Evolutionary conservation across 257 asterid species (phyloP).

Genomic region (Nicotiana noctiflora): DNA sequence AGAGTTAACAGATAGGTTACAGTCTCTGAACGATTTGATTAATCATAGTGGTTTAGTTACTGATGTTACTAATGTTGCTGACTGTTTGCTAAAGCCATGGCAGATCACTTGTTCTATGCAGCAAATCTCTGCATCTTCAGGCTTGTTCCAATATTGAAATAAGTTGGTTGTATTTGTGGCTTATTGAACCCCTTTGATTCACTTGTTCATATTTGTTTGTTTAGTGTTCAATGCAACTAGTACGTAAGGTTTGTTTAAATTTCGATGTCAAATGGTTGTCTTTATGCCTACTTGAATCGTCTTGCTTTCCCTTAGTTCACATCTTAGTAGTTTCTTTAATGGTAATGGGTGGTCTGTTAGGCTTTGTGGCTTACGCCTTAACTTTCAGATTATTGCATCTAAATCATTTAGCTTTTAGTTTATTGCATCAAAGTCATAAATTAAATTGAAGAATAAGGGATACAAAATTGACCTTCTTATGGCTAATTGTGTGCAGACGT

Average conservation of each 20-base stretch:
- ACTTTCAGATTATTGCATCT: no score
- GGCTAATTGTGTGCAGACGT: no score
- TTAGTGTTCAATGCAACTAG: not conserved
- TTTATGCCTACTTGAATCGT: no score
- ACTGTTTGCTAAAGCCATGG: constrained; percentile 41
- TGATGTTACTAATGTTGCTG: constrained; percentile 12
- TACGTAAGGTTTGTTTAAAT: not conserved
- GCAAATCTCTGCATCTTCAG: constrained; percentile 30
- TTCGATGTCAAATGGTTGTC: not conserved
- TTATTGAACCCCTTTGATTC: not conserved
- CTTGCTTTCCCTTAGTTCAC: no score
- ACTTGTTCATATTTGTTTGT: not conserved
- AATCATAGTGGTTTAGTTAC: constrained; percentile 15
- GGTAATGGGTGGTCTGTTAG: not conserved
- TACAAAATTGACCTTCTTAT: no score
- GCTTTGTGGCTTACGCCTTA: no score
- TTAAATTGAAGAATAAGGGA: no score
- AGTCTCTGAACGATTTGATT: constrained; percentile 27
- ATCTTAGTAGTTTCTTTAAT: no score
- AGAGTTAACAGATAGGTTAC: constrained; percentile 42
- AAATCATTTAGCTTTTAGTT: no score
- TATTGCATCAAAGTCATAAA: no score
- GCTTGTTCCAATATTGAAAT: constrained; percentile 25
- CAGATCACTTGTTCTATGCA: constrained; percentile 41
- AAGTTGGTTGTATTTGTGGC: not conserved